phyloP scores from a whole-genome alignment of 495 filamentous ascomycete species.

The Margaritispora aquatica region DNA sequence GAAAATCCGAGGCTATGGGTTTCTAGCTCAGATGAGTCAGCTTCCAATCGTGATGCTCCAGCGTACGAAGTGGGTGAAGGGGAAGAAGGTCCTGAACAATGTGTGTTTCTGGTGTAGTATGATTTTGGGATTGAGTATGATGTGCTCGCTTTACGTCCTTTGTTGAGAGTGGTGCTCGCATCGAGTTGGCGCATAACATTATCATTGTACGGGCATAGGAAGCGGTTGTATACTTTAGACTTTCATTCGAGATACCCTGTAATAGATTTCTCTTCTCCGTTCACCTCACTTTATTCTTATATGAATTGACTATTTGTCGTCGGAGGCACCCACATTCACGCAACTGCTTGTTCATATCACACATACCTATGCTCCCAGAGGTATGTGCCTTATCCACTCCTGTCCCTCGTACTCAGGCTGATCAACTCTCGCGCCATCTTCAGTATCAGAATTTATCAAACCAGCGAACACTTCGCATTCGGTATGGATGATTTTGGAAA shows the following conservation, averaged over 20 bases:
- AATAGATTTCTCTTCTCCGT: neutral
- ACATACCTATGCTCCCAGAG: too few species aligned
- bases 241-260: neutral
- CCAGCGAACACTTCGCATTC: too few species aligned
- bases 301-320: too few species aligned
- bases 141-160: conserved; percentile 30
- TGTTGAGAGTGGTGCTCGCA: conserved; percentile 4
- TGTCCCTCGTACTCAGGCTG: too few species aligned
- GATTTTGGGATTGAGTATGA: conserved; percentile 84
- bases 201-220: too few species aligned
- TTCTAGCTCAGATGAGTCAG: conserved; percentile 92
- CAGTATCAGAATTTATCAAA: too few species aligned
- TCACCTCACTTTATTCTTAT: neutral
- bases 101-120: conserved; percentile 92
- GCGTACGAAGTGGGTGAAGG: conserved; percentile 66
- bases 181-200: too few species aligned
- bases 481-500: too few species aligned
- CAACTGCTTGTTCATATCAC: too few species aligned
- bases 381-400: too few species aligned
- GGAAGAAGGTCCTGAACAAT: conserved; percentile 78
- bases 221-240: neutral
- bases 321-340: too few species aligned
- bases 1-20: conserved; percentile 91
- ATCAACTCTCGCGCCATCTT: too few species aligned
- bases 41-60: conserved; percentile 90